Base-by-base conservation (phyloP, 1,139 yeast genomes). In the Magnusiomyces magnusii region DNA sequence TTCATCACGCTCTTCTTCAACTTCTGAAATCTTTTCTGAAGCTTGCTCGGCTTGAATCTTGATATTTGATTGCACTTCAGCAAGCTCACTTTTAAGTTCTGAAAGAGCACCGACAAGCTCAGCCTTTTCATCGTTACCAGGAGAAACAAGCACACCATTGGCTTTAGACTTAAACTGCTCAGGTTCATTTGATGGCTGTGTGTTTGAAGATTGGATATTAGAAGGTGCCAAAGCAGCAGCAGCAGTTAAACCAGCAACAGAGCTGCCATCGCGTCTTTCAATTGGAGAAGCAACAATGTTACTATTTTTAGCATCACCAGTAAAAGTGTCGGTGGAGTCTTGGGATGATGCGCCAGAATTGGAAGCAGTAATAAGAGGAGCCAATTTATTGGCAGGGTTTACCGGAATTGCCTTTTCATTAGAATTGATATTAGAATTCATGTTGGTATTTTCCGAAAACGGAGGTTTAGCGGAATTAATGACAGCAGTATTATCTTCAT, bases 11-110 rank as follows among this genome's bases (percentile, higher is more conserved):
- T 65, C 69, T 21, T 58, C 58, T 50, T 68, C 70, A 7, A 66
- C 67, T 5, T 60, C 63, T 41, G 59, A 59, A 24, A 74, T 67
- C 54, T 67, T 64, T 50, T 65, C 66, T 3, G 73, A 68, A 7
- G 76, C 76, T 28, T 67, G 68, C 47, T 66, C 66, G 5, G 75
- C 72, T 60, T 73, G 76, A 19, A 61, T 58, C 54, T 68, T 61
- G 41, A 74, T 64, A 55, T 67, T 66, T 15, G 61, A 59, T 59
- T 71, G 70, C 25, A 74, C 73, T 9, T 61, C 65, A 41, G 68
- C 66, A 23, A 74, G 64, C 62, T 75, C 76, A 5, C 67, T 69
- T 59, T 72, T 70, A 51, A 73, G 63, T 56, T 67, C 73, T n/a
- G 63, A 63, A 19, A 71, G 62, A 1, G 73, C 73, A 39, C 68